phyloP scores from a whole-genome alignment of 2,329 filamentous ascomycete genomes.

The Lasiodiplodia sp. region DNA sequence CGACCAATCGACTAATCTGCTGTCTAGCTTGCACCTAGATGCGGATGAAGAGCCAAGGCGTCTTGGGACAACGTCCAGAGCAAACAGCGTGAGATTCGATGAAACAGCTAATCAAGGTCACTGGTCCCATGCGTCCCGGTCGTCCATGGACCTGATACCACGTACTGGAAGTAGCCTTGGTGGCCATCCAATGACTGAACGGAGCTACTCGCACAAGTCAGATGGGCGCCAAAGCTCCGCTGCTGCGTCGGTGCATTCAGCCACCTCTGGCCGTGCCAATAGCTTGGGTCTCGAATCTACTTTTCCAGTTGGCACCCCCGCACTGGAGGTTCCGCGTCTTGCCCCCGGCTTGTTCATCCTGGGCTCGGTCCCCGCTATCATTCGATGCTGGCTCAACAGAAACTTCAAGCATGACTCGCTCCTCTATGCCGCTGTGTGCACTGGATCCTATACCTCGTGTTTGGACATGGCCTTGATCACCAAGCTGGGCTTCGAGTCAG shows the following conservation, averaged over 20 bases:
- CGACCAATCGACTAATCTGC: constrained; percentile 80
- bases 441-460: constrained; percentile 87
- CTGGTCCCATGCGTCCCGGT: constrained; percentile 82
- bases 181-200: constrained; percentile 82
- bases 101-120: constrained; percentile 92
- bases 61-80: constrained; percentile 85
- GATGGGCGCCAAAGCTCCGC: constrained; percentile 93
- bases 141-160: constrained; percentile 82
- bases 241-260: constrained; percentile 81
- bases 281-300: constrained; percentile 83
- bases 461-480: constrained; percentile 77
- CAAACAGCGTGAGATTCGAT: constrained; percentile 97
- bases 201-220: constrained; percentile 91
- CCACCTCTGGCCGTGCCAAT: constrained; percentile 80
- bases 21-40: constrained; percentile 84
- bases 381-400: constrained; percentile 92
- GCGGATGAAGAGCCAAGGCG: constrained; percentile 85
- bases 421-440: constrained; percentile 90
- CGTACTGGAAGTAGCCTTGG: constrained; percentile 82
- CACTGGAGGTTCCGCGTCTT: constrained; percentile 72
- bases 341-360: constrained; percentile 86
- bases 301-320: constrained; percentile 56
- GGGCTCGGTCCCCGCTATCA: constrained; percentile 89
- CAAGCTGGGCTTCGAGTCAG: constrained; percentile 73
- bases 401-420: constrained; percentile 89